These are phyloP conservation scores for Rutstroemia sp. DNA, from an alignment of 2,329 filamentous ascomycete species.

Conservation along the genomic window DNA sequence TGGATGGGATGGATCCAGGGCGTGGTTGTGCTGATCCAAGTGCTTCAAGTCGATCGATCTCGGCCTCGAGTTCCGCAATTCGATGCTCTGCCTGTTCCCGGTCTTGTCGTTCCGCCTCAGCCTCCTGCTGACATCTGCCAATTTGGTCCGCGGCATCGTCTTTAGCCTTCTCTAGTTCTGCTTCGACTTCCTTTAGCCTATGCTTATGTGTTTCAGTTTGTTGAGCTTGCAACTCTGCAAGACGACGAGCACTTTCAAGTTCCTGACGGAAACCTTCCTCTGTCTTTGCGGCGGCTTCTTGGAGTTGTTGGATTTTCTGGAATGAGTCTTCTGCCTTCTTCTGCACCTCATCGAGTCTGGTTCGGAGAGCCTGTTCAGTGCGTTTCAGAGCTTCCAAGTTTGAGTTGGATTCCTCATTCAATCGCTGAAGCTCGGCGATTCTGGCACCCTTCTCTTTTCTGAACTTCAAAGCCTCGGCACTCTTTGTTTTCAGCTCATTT, in stretches of 20 bases:
- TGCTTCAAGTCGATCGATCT: conserved; percentile 52
- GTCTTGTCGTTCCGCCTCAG: conserved; percentile 50
- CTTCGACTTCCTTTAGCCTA: conserved; percentile 62
- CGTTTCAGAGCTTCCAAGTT: conserved; percentile 71
- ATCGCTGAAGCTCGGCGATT: conserved; percentile 79
- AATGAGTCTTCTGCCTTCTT: conserved; percentile 82
- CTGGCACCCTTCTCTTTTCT: conserved; percentile 91
- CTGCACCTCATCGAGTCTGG: conserved; percentile 75
- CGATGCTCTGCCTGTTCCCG: conserved; percentile 54
- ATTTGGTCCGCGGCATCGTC: conserved; percentile 56
- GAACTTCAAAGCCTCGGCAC: conserved; percentile 77
- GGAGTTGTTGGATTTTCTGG: conserved; percentile 72
- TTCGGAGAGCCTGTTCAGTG: conserved; percentile 71
- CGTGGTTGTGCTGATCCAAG: conserved; percentile 36
- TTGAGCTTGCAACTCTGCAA: conserved; percentile 76
- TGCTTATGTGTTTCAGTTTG: conserved; percentile 65
- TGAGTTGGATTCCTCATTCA: conserved; percentile 76
- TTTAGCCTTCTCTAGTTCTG: conserved; percentile 48
- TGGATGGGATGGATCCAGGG: conserved; percentile 47
- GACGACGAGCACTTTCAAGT: conserved; percentile 69
- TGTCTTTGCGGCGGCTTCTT: conserved; percentile 73
- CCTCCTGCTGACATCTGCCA: conserved; percentile 43
- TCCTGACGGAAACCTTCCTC: conserved; percentile 84
- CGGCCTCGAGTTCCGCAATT: conserved; percentile 56
- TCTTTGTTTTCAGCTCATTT: conserved; percentile 83